Evolutionary conservation across 176 grass and related monocot genomes (phyloP).

Genomic region (Coix lacrymajobi): DNA sequence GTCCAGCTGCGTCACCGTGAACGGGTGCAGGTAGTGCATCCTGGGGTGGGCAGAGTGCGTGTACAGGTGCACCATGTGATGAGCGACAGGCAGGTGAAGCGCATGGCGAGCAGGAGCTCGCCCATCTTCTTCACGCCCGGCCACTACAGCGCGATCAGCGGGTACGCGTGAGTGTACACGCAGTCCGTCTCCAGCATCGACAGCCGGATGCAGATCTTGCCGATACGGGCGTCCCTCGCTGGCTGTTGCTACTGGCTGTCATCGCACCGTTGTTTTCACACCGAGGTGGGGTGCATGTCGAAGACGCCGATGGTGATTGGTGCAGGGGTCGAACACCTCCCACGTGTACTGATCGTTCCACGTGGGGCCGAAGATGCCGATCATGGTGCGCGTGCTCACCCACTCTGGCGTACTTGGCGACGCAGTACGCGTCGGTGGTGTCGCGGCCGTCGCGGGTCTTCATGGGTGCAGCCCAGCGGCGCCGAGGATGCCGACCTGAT

Average conservation of each 20-base stretch:
- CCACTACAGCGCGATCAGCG: conserved; percentile 52
- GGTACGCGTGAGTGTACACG: conserved; percentile 84
- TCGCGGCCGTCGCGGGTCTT: conserved; percentile 63
- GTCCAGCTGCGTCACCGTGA: conserved; percentile 78
- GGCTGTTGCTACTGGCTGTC: background rate
- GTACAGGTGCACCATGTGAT: conserved; percentile 80
- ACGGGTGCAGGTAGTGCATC: conserved; percentile 90
- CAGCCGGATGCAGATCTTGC: conserved; percentile 84
- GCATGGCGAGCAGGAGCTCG: conserved; percentile 74
- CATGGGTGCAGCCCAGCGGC: conserved; percentile 65
- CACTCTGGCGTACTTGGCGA: conserved; percentile 92
- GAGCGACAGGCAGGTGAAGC: conserved; percentile 78
- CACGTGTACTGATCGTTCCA: conserved; percentile 97
- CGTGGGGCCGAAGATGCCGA: conserved; percentile 44
- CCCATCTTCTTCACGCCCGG: conserved; percentile 98
- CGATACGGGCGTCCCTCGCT: conserved; percentile 50
- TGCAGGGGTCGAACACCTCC: conserved; percentile 89
- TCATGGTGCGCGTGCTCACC: conserved; percentile 86
- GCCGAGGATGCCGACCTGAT: conserved; percentile 78
- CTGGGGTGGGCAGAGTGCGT: conserved; percentile 67
- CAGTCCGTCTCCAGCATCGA: conserved; percentile 81
- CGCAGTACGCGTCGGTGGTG: conserved; percentile 80
- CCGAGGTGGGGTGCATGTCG: conserved; percentile 92
- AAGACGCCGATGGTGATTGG: conserved; percentile 87
- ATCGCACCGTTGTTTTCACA: background rate